A percentile compares a stretch with the other conserved stretches of the same genome.
phyloP scores from a whole-genome alignment of 805 yeast genomes.

The Candida parachauliodes region DNA sequence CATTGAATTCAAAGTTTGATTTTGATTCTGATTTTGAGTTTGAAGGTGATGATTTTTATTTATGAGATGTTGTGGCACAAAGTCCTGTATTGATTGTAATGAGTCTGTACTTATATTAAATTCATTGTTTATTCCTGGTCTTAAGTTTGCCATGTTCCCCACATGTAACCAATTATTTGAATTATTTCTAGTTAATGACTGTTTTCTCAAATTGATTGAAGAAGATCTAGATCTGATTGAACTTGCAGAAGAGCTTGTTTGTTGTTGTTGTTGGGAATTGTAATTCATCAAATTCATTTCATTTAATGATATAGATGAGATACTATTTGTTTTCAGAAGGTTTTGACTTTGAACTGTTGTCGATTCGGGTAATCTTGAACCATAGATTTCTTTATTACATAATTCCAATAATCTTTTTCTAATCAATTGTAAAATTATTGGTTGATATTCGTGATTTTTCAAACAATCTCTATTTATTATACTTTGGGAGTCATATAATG shows the following conservation, averaged over 20 bases:
- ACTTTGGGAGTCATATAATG: slow-evolving; percentile 31
- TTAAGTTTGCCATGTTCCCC: slow-evolving; percentile 36
- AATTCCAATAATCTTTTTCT: slow-evolving; percentile 39
- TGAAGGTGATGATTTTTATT: slow-evolving; percentile 15
- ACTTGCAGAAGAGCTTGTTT: slow-evolving; percentile 10
- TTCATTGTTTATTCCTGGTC: slow-evolving; percentile 11
- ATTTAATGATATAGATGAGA: slow-evolving; percentile 37
- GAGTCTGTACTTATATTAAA: slow-evolving; percentile 30
- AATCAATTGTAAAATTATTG: slow-evolving; percentile 38
- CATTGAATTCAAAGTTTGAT: slow-evolving; percentile 24
- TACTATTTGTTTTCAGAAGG: slow-evolving; percentile 30
- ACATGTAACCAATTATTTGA: slow-evolving; percentile 43
- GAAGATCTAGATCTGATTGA: slow-evolving; percentile 30
- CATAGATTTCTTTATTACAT: slow-evolving; percentile 21
- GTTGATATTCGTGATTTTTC: slow-evolving; percentile 29
- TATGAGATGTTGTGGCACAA: slow-evolving; percentile 38
- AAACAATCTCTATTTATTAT: slow-evolving; percentile 30
- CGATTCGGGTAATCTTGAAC: slow-evolving; percentile 15
- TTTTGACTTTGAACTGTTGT: slow-evolving; percentile 18
- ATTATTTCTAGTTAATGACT: slow-evolving; percentile 41
- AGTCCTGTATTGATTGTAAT: slow-evolving; percentile 43
- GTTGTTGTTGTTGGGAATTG: slow-evolving; percentile 12
- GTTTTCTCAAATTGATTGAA: slow-evolving; percentile 37
- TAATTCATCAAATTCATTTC: slow-evolving; percentile 35
- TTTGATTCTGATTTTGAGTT: slow-evolving; percentile 7